Conservation (phyloP, 73 alveolate species). For the Effrenium voratum region DNA sequence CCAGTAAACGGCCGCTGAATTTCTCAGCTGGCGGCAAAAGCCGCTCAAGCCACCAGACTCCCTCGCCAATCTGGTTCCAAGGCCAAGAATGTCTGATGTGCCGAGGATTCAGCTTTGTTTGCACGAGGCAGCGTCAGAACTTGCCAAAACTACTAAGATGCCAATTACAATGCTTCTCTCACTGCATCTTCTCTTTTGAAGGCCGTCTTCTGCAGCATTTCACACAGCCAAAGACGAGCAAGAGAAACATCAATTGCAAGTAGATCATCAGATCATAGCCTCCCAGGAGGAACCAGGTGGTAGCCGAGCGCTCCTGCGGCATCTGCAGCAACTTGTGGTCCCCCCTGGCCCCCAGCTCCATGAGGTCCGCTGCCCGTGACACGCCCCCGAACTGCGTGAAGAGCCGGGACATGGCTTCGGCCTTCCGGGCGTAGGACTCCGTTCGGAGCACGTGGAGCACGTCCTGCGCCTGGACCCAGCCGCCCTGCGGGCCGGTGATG, state of each 20-base stretch:
- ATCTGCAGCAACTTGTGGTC: conserved; percentile 53
- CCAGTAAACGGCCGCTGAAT: too few species aligned
- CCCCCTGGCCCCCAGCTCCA: conserved; percentile 69
- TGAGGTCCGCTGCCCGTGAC: conserved; percentile 71
- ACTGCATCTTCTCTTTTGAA: neutral
- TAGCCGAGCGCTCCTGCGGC: conserved; percentile 29
- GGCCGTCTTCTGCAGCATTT: conserved; percentile 9
- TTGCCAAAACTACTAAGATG: too few species aligned
- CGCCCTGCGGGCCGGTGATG: conserved; percentile 75
- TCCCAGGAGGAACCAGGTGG: neutral
- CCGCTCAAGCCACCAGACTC: too few species aligned
- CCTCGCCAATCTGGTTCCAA: too few species aligned
- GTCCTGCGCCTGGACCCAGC: conserved; percentile 86
- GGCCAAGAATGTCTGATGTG: too few species aligned
- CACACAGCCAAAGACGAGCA: conserved; percentile 16
- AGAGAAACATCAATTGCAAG: neutral
- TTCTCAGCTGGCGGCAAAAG: too few species aligned
- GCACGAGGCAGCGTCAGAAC: too few species aligned
- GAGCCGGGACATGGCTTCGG: conserved; percentile 81
- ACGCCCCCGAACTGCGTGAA: conserved; percentile 58
- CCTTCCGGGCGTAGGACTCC: conserved; percentile 41
- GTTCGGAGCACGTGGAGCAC: conserved; percentile 51
- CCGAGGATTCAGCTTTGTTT: too few species aligned
- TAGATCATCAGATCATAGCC: conserved; percentile 83
- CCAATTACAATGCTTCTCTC: too few species aligned